Evolutionary conservation across 73 alveolate genomes (phyloP), one percentile per base, ranked within the genome.

Genomic region (Breviolum minutum): DNA sequence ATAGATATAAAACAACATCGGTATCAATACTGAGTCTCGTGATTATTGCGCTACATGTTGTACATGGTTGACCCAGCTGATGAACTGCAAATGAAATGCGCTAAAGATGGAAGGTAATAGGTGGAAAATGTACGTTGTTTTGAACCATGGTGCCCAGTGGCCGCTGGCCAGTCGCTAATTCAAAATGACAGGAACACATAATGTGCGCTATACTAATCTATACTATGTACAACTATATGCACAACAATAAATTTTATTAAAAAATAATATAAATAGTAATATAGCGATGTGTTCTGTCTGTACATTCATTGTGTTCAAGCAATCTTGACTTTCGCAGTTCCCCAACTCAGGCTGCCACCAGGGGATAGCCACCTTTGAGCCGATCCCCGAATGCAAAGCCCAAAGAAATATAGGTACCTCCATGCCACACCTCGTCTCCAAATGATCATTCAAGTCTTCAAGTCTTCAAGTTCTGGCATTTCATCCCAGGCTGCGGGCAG

Each of bases 371-470:
- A 32, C 73, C 83, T 60, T 88, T 88, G 76, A 68, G 84, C 84
- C 69, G 54, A 11, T 16, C 87, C 70, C 96, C 96, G 61, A 89
- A 89, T 14, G 96, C 96, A 70, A 89, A 89, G 62, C 96, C 96
- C 87, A 89, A 61, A 9, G 96, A 89, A 63, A 89, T 63, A 27
- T 89, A 89, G 26, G 96, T 89, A 54, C 96, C 96, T 17, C 96
- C 96, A 70, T 89, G 96, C 96, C 96, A 89, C 19, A 89, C 96
- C 96, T 89, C n/a, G 22, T 48, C 87, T 29, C 24, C n/a, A 68
- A 14, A 68, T 68, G n/a, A 22, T 22, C 77, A 22, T 17, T 22
- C n/a, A 68, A 22, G 77, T 22, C n/a, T 17, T 17, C 17, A 22
- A 66, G 17, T 13, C 74, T 13, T 68, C 3, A 68, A 68, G 54